Base-by-base conservation (phyloP, 225 moss, liverwort and hornwort species). In the Climacium dendroides region DNA sequence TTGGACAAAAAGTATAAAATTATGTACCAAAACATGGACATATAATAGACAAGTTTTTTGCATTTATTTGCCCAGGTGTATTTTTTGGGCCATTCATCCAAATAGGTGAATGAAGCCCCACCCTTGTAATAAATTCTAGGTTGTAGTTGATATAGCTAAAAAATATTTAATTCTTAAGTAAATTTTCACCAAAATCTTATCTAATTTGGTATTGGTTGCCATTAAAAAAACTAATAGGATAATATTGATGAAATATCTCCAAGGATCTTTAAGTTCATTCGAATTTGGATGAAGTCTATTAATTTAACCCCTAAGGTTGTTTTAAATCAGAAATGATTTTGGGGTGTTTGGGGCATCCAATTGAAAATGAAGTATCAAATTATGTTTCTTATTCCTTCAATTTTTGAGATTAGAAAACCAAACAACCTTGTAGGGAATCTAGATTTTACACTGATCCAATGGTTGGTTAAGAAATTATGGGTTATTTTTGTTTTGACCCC, bases 341-440 rank as follows among this genome's bases (percentile, higher is more conserved):
- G 24, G 3, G 12, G 1, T 69, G 4, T 39, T 69, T 69, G 1
- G 7, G 1, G 4, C 23, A 24, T 39, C 22, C 0, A n/a, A n/a
- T n/a, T n/a, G n/a, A 4, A 69, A 39, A 2, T 39, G 39, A 24
- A 69, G 0, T 24, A 12, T 69, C 13, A 39, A 39, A 37, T 39
- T 69, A 23, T 39, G 17, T 5, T 65, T n/a, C 19, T 65, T 20
- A 35, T 69, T 24, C 4, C 24, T 1, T 37, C 7, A 23, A 7
- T 66, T 69, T 24, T 23, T 7, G 2, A 67, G 3, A 37, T 6
- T 37, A 1, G 1, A 24, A 69, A 69, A 69, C 13, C 10, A 39
- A 69, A 23, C 0, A 0, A 7, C 39, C 3, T 35, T 19, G 2
- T 1, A 13, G 13, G 22, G 4, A 37, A 64, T 39, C 1, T 14